phyloP scores from a whole-genome alignment of 805 yeast genomes.

The Maudiozyma barnettii region DNA sequence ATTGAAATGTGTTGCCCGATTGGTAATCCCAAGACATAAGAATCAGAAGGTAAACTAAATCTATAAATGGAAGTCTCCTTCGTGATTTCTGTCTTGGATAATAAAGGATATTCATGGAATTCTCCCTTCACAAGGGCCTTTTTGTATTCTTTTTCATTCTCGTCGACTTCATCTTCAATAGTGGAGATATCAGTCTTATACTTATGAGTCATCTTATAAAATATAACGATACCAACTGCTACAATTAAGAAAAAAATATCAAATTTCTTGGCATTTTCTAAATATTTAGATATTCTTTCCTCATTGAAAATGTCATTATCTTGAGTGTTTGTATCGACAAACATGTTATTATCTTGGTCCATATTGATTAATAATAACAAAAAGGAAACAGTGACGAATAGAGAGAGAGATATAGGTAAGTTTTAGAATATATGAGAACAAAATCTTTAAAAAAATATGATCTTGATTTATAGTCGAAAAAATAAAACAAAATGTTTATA shows the following conservation, averaged over 20 bases:
- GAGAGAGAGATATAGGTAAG: no score
- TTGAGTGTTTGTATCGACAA: background rate
- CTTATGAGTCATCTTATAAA: conserved; percentile 1
- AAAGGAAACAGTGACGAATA: no score
- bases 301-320: background rate
- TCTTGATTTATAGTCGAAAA: no score
- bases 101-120: conserved; percentile 71
- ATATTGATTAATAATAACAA: no score
- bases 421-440: no score
- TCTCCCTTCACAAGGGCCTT: conserved; percentile 53
- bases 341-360: background rate
- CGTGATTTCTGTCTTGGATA: conserved; percentile 62
- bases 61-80: conserved; percentile 79
- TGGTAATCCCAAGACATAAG: conserved; percentile 76
- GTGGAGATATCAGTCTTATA: background rate
- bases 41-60: conserved; percentile 68
- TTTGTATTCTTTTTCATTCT: background rate
- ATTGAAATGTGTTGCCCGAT: conserved; percentile 90
- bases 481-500: no score
- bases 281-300: background rate
- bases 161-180: background rate
- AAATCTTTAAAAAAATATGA: no score
- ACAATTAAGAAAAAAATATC: conserved; percentile 1
- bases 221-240: conserved; percentile 1
- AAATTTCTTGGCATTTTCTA: conserved; percentile 1